Conservation (phyloP, 1,284 basidiomycete genomes). For the Rugosomyces carneus region DNA sequence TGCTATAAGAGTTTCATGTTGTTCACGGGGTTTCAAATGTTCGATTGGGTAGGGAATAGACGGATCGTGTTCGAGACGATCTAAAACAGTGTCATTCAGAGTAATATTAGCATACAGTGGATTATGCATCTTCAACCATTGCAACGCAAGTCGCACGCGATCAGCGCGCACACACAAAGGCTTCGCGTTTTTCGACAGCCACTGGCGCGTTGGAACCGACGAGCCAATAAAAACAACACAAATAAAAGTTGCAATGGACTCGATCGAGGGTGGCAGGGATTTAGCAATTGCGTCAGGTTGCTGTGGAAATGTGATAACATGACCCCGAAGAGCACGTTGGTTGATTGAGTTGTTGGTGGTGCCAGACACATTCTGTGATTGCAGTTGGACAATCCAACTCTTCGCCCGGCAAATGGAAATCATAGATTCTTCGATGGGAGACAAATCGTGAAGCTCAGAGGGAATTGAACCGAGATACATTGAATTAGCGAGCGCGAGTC, state of each 20-base stretch:
- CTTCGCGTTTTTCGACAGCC: constrained; percentile 1
- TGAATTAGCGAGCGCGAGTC: constrained; percentile 19
- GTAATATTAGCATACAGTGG: not conserved
- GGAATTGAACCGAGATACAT: constrained; percentile 23
- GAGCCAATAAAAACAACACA: constrained; percentile 28
- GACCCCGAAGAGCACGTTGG: constrained; percentile 17
- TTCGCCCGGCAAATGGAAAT: constrained; percentile 23
- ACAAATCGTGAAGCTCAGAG: constrained; percentile 20
- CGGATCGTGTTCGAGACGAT: not conserved
- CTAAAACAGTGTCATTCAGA: not conserved
- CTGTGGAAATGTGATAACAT: constrained; percentile 33
- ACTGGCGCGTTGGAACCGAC: not conserved
- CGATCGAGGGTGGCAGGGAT: constrained; percentile 26
- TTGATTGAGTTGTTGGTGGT: not conserved
- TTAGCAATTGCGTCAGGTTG: constrained; percentile 18
- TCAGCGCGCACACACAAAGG: not conserved
- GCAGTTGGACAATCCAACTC: constrained; percentile 13
- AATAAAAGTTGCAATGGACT: constrained; percentile 23
- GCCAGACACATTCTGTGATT: not conserved
- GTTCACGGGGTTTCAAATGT: not conserved
- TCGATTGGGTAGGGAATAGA: not conserved
- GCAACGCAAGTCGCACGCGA: not conserved
- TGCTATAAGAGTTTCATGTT: too few relatives aligned
- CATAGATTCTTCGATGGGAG: constrained; percentile 27
- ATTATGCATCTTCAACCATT: constrained; percentile 2